Evolutionary conservation across 176 grass and related monocot species (phyloP), one percentile per base, ranked within the genome.

Genomic region (Rhipidocladum racemiflorum): DNA sequence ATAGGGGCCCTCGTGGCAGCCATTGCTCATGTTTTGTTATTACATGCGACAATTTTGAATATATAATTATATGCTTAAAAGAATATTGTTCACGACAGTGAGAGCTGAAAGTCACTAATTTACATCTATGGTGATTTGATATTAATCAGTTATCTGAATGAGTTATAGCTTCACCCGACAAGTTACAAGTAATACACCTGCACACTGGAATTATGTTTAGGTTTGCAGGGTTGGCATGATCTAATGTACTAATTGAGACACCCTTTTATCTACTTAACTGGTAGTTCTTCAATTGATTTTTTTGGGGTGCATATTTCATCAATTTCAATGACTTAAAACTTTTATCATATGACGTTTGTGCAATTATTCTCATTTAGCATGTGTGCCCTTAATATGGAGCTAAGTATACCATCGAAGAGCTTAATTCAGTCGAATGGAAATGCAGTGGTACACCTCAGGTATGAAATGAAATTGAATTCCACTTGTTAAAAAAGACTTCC

Each of bases 391-490:
- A 89, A 51, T 85, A 93, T 61, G 92, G 92, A 84, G 85, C 69
- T 77, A 90, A 93, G 8, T 95, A 91, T 85, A 59, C 85, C 39
- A 73, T 93, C 2, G 77, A 87, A 77, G 92, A 98, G 61, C 35
- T 85, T 30, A 98, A 90, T 80, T 70, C 86, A 4, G 24, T 80
- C 35, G 43, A 92, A 77, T 98, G 92, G 92, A 91, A 93, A 86
- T 95, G 76, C 86, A 78, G 85, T 53, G 74, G 66, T 72, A 91
- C 75, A 87, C 96, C 92, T 82, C 80, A 93, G 90, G 95, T 94
- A 90, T 75, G 81, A 45, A 39, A 89, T 46, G 30, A 70, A 68
- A 70, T 24, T 46, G 43, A 25, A 70, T 25, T 74, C 25, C 29
- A 61, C 63, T 27, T 56, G 35, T 57, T 75, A n/a, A n/a, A n/a